A percentile compares a stretch with the other conserved stretches of the same genome.
phyloP scores from a whole-genome alignment of 2,329 filamentous ascomycete genomes.

The Paradendryphiella salina region DNA sequence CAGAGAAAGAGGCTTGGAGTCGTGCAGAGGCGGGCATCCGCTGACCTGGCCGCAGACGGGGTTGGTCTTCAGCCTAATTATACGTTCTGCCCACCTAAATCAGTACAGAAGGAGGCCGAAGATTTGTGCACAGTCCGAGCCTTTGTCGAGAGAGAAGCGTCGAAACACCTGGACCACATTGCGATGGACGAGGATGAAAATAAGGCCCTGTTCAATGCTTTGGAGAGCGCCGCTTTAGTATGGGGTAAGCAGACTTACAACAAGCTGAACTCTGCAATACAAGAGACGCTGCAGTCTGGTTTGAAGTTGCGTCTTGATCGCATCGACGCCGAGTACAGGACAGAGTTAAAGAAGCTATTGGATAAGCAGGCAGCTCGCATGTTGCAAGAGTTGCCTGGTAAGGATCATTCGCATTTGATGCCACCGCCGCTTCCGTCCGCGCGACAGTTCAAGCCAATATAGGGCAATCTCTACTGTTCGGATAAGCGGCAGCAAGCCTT shows the following conservation, averaged over 20 bases:
- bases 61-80: neutral
- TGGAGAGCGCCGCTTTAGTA: slow-evolving; percentile 20
- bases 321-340: slow-evolving; percentile 11
- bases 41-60: neutral
- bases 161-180: neutral
- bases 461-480: neutral
- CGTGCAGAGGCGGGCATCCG: neutral
- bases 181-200: slow-evolving; percentile 21
- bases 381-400: neutral
- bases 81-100: neutral
- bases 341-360: slow-evolving; percentile 11
- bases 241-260: slow-evolving; percentile 12
- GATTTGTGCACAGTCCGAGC: slow-evolving; percentile 9
- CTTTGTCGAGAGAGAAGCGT: slow-evolving; percentile 9
- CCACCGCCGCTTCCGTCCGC: neutral
- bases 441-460: neutral
- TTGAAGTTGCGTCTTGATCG: slow-evolving; percentile 23
- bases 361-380: neutral
- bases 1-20: neutral
- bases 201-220: slow-evolving; percentile 6
- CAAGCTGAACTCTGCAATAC: slow-evolving; percentile 2
- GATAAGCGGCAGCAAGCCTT: neutral
- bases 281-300: slow-evolving; percentile 5
- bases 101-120: neutral
- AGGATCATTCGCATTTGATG: neutral